These are phyloP conservation scores for Gossypium schwendimanii DNA, from an alignment of 441 rosid species.

Conservation along the genomic window DNA sequence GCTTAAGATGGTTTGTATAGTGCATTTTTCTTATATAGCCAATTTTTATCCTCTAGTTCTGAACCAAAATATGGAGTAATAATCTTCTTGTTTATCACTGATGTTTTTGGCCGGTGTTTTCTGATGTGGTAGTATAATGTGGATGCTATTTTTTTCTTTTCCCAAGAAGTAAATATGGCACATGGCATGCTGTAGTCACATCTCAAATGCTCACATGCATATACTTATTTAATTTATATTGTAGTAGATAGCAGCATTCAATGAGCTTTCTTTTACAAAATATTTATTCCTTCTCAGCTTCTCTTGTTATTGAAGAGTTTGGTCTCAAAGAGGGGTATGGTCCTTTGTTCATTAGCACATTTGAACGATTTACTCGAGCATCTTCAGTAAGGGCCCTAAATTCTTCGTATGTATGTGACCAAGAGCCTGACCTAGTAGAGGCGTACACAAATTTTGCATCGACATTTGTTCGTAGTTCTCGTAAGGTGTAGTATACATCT, in stretches of 20 bases:
- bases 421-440: constrained; percentile 97
- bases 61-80: neutral
- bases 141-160: constrained; percentile 5
- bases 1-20: neutral
- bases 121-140: neutral
- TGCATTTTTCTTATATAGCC: neutral
- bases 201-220: neutral
- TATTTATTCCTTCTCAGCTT: constrained; percentile 42
- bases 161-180: neutral
- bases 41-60: neutral
- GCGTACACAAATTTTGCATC: constrained; percentile 89
- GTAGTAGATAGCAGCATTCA: neutral
- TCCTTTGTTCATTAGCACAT: constrained; percentile 64
- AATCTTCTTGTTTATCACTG: constrained; percentile 2
- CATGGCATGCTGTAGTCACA: neutral
- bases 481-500: constrained; percentile 47
- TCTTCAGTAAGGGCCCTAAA: constrained; percentile 77
- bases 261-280: neutral
- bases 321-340: constrained; percentile 82
- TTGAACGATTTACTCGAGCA: constrained; percentile 82
- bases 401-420: constrained; percentile 93
- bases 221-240: neutral
- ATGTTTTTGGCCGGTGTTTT: constrained; percentile 2
- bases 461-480: constrained; percentile 63
- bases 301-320: constrained; percentile 87